A percentile compares a stretch with the other conserved stretches of the same genome.
Evolutionary conservation across 1,284 basidiomycete species (phyloP).

Genomic region (Lentinula novae-zelandiae): DNA sequence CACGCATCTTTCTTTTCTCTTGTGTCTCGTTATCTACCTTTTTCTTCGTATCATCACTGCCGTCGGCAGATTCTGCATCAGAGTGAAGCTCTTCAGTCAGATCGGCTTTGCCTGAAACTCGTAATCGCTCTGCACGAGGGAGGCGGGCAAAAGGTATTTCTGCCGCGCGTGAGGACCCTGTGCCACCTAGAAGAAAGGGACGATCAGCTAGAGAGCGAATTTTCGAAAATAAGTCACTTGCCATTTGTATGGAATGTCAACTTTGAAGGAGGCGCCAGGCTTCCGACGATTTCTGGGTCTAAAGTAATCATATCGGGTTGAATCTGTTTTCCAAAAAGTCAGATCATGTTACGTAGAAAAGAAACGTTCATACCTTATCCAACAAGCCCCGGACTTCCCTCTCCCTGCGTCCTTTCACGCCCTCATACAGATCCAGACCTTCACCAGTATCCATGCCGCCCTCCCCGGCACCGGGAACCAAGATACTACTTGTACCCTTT

Average conservation of each 20-base stretch:
- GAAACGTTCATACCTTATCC: constrained; percentile 67
- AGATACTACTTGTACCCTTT: constrained; percentile 77
- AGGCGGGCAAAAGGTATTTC: constrained; percentile 69
- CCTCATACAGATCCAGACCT: constrained; percentile 88
- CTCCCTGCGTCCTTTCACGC: constrained; percentile 79
- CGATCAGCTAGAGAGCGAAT: background rate
- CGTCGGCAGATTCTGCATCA: constrained; percentile 35
- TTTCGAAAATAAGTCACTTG: constrained; percentile 25
- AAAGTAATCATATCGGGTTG: constrained; percentile 92
- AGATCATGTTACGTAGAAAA: background rate
- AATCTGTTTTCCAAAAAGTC: constrained; percentile 47
- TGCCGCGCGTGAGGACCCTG: constrained; percentile 16
- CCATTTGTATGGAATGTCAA: constrained; percentile 41
- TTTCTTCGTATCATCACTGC: constrained; percentile 32
- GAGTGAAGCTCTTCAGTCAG: constrained; percentile 50
- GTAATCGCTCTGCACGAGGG: constrained; percentile 70
- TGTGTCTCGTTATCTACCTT: constrained; percentile 45
- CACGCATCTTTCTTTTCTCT: constrained; percentile 81
- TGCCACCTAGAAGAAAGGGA: constrained; percentile 14
- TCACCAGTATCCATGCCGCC: constrained; percentile 93
- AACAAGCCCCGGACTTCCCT: constrained; percentile 88
- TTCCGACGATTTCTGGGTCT: constrained; percentile 82
- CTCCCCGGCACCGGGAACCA: constrained; percentile 92
- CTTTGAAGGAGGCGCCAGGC: constrained; percentile 60
- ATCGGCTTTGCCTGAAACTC: constrained; percentile 69